Conservation (phyloP, 148 eudicot genomes). For the Diospyros lotus region DNA sequence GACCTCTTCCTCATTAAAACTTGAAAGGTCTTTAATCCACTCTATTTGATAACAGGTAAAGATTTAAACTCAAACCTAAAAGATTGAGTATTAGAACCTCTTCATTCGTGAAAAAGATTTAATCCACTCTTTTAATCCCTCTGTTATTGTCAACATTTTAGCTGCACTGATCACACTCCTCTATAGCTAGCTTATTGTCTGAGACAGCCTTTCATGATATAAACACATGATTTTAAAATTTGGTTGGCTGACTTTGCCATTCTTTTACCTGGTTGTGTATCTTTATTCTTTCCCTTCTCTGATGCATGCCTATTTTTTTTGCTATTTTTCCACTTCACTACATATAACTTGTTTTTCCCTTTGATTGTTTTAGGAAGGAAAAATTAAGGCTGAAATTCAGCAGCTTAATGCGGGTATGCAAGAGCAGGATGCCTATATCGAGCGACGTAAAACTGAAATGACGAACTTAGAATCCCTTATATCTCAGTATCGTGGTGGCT, state of each 20-base stretch:
- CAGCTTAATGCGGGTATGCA: conserved; percentile 53
- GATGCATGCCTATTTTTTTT: background rate
- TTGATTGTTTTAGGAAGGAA: conserved; percentile 52
- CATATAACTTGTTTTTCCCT: background rate
- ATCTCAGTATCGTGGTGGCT: conserved; percentile 47
- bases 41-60: too few species aligned
- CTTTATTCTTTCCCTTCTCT: background rate
- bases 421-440: conserved; percentile 54
- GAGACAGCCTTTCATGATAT: background rate
- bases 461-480: conserved; percentile 49
- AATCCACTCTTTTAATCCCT: too few species aligned
- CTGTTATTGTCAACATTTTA: background rate
- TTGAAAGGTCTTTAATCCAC: too few species aligned
- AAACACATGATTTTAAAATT: background rate
- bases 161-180: background rate
- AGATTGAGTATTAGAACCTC: too few species aligned
- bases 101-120: too few species aligned
- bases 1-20: too few species aligned
- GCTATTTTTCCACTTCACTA: background rate
- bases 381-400: conserved; percentile 61
- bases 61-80: too few species aligned
- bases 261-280: background rate
- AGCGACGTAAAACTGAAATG: conserved; percentile 40
- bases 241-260: background rate
- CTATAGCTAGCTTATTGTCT: background rate